Conservation (phyloP, 2,329 filamentous ascomycete genomes). For the Neofusicoccum parvum region DNA sequence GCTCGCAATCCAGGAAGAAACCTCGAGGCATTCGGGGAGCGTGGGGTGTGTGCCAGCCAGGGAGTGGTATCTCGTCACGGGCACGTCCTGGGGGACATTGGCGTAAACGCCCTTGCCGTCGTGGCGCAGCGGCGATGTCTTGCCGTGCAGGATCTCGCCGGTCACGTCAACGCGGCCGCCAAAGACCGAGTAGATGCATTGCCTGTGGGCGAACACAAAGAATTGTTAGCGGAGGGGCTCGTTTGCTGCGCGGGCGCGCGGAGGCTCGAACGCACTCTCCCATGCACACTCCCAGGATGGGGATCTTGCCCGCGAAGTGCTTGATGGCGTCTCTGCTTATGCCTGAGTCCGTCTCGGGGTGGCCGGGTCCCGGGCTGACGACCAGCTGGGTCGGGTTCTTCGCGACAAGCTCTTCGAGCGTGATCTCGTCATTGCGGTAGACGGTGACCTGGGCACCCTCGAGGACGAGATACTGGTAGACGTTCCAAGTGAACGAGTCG, state of each 20-base stretch:
- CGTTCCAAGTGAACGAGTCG: conserved; percentile 99
- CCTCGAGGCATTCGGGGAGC: conserved; percentile 80
- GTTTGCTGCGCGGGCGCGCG: neutral
- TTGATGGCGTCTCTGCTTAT: conserved; percentile 90
- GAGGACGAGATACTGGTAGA: conserved; percentile 97
- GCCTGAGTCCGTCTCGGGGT: conserved; percentile 87
- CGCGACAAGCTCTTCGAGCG: conserved; percentile 77
- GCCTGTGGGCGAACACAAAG: conserved; percentile 50
- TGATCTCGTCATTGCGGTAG: conserved; percentile 88
- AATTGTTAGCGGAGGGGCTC: conserved; percentile 20
- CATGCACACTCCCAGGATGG: conserved; percentile 98
- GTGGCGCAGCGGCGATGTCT: conserved; percentile 88
- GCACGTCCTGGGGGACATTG: conserved; percentile 75
- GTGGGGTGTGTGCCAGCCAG: conserved; percentile 89
- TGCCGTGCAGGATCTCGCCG: conserved; percentile 95
- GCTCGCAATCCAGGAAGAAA: conserved; percentile 84
- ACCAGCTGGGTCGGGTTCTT: conserved; percentile 91
- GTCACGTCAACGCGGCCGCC: conserved; percentile 90
- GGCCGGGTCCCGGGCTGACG: conserved; percentile 91
- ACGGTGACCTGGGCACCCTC: conserved; percentile 91
- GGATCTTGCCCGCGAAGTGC: conserved; percentile 91
- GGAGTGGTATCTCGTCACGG: conserved; percentile 94
- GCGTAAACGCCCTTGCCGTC: conserved; percentile 91
- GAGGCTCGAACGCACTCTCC: conserved; percentile 68
- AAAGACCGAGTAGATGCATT: conserved; percentile 95